Conservation (phyloP, 257 asterid species). For the Anisodus acutangulus region DNA sequence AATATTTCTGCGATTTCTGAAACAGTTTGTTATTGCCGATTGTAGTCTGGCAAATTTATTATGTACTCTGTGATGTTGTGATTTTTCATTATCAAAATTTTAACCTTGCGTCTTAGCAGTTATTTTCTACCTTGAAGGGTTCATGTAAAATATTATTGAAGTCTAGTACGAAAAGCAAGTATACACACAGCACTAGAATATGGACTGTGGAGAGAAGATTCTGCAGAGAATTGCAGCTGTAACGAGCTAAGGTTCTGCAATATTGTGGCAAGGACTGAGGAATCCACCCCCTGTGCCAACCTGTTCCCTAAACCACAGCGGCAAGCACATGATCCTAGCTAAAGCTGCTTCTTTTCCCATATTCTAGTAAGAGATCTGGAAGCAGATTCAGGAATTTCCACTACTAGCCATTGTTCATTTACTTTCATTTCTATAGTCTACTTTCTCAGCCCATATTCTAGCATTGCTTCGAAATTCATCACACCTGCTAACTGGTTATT, state of each 20-base stretch:
- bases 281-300: background rate
- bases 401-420: background rate
- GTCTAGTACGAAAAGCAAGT: background rate
- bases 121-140: background rate
- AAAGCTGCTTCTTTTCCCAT: conserved; percentile 2
- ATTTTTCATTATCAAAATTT: background rate
- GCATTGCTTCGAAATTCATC: background rate
- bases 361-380: background rate
- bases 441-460: background rate
- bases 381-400: background rate
- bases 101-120: background rate
- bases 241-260: background rate
- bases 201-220: background rate
- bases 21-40: background rate
- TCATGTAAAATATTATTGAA: background rate
- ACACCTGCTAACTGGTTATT: background rate
- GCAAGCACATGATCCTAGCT: background rate
- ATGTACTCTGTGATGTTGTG: background rate
- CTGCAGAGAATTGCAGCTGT: background rate
- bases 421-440: background rate
- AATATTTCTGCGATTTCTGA: background rate
- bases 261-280: background rate
- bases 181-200: background rate
- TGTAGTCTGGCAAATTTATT: background rate
- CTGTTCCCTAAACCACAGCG: background rate